Evolutionary conservation across 148 eudicot species (phyloP).

Genomic region (Suaeda aralocaspica): DNA sequence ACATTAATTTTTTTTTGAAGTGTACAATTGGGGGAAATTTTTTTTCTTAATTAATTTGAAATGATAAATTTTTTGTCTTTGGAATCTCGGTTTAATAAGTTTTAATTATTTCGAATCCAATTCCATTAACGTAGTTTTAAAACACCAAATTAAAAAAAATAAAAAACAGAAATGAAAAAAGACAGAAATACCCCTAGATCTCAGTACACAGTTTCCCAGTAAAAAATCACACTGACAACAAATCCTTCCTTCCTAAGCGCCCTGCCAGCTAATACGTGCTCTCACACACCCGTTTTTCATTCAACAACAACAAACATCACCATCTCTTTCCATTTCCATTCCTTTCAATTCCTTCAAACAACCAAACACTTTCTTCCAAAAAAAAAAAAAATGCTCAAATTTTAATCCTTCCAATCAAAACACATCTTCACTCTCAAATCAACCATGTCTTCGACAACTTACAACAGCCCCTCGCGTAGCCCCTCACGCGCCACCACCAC

Average conservation of each 20-base stretch:
- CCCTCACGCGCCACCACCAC: slow-evolving; percentile 26
- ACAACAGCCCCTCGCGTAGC: slow-evolving; percentile 66
- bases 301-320: slow-evolving; percentile 29
- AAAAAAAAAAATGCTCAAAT: background rate
- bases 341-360: background rate
- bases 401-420: background rate
- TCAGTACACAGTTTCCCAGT: background rate
- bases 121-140: no score
- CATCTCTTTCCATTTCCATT: slow-evolving; percentile 13
- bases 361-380: background rate
- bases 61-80: no score
- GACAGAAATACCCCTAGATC: background rate
- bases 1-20: no score
- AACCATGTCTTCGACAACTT: slow-evolving; percentile 55
- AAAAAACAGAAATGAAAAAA: background rate
- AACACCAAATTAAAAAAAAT: no score
- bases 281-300: no score
- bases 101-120: no score
- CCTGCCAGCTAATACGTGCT: slow-evolving; percentile 39
- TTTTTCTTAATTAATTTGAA: no score
- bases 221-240: slow-evolving; percentile 22
- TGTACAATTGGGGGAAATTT: no score
- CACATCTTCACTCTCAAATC: background rate
- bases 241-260: slow-evolving; percentile 17
- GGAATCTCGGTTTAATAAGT: no score